Conservation (phyloP, 2,329 filamentous ascomycete genomes). For the Calonectria honghensis region DNA sequence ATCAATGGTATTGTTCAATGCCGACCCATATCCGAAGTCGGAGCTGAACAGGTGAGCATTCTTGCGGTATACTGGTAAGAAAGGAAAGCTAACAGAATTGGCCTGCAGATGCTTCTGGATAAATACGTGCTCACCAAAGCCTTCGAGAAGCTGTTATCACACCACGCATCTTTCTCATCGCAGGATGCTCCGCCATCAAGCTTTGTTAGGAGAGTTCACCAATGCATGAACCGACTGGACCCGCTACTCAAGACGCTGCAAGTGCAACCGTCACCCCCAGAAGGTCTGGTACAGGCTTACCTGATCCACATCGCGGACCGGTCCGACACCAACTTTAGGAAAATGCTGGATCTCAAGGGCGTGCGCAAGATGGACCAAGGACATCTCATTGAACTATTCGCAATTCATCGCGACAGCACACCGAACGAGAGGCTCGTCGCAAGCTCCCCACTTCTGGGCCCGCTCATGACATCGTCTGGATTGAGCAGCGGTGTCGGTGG, state of each 20-base stretch:
- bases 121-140: slow-evolving; percentile 92
- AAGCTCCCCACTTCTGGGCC: slow-evolving; percentile 82
- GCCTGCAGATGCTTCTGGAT: slow-evolving; percentile 89
- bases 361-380: slow-evolving; percentile 89
- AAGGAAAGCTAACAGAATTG: slow-evolving; percentile 48
- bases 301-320: slow-evolving; percentile 97
- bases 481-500: slow-evolving; percentile 61
- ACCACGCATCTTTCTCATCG: slow-evolving; percentile 71
- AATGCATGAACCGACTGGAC: slow-evolving; percentile 90
- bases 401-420: slow-evolving; percentile 85
- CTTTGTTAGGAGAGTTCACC: slow-evolving; percentile 90
- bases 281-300: slow-evolving; percentile 97
- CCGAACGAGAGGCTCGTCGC: slow-evolving; percentile 81
- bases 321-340: slow-evolving; percentile 95
- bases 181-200: slow-evolving; percentile 69
- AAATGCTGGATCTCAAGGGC: slow-evolving; percentile 96
- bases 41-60: slow-evolving; percentile 85
- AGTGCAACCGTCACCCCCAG: slow-evolving; percentile 91
- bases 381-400: slow-evolving; percentile 90
- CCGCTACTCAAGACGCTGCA: slow-evolving; percentile 97
- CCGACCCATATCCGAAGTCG: slow-evolving; percentile 92
- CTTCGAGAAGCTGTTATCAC: slow-evolving; percentile 81
- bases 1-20: slow-evolving; percentile 91
- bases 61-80: not conserved
- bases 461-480: slow-evolving; percentile 72